Base-by-base conservation (phyloP, 371 early-diverging fungal genomes). In the Mortierella sp. region DNA sequence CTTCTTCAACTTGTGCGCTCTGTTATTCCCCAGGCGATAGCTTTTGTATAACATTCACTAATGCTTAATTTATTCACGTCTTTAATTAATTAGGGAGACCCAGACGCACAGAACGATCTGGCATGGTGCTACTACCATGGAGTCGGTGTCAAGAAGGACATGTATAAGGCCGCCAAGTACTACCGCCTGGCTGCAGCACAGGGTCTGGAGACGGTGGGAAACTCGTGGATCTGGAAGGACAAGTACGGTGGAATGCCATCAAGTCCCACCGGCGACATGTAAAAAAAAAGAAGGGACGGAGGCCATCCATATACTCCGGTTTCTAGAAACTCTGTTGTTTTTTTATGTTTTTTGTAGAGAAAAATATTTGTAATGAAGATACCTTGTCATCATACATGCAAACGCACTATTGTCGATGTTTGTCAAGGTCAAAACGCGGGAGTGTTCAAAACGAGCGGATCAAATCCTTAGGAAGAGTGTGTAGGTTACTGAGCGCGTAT, bases 181-280 rank as follows among this genome's bases (percentile, higher is more conserved):
- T 97, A 95, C 78, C 92, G 98, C 31, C 81, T 94, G 79, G 98
- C 98, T 2, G 93, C 95, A 76, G 91, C 89, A 42, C 95, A 96
- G 84, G 98, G 98, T 4, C 88, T 92, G 21, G 93, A 94, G 55
- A 91, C 95, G 31, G 95, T 98, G 48, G 95, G 96, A n/a, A 97
- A 97, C 84, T 96, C 96, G 31, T 98, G 98, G 98, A 97, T 98
- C 45, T 96, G 94, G 90, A 98, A 98, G 84, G 91, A 95, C 48
- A 98, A 98, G 83, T 96, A 96, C 78, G 92, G 93, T 54, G 84
- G 86, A 24, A 55, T 76, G 45, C 85, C 85, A 4, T 26, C 75
- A 8, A 85, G 85, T 28, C 82, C 87, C 21, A 73, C 80, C 3
- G 75, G 50, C 21, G 80, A 81, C 10, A 74, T 80, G 57, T 65